phyloP scores from a whole-genome alignment of 345 rosid species.

The Populus alba region DNA sequence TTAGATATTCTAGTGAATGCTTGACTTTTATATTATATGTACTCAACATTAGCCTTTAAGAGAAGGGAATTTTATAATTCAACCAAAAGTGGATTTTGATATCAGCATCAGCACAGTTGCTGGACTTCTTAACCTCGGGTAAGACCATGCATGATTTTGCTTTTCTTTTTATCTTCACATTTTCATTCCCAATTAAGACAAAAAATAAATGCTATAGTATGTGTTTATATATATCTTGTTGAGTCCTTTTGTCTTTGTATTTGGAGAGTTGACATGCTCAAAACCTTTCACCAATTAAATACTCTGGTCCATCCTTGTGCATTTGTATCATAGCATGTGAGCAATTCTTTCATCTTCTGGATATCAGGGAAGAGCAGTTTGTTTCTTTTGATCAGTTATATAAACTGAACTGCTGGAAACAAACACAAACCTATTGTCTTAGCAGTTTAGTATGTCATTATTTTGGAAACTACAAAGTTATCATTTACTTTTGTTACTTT shows the following conservation, averaged over 20 bases:
- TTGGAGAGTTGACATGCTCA: background rate
- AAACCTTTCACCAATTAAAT: no score
- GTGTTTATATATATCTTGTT: background rate
- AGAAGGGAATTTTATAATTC: conserved; percentile 99
- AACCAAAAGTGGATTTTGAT: conserved; percentile 99
- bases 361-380: background rate
- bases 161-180: background rate
- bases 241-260: background rate
- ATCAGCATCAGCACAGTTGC: conserved; percentile 95
- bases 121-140: conserved; percentile 99
- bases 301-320: background rate
- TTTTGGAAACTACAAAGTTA: background rate
- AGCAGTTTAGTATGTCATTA: background rate
- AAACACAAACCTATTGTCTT: background rate
- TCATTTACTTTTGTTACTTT: background rate
- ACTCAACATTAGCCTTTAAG: conserved; percentile 71
- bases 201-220: background rate
- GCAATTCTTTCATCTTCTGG: background rate
- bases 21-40: conserved; percentile 21
- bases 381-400: background rate
- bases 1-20: conserved; percentile 10
- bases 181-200: background rate
- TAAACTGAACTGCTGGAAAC: background rate
- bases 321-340: background rate
- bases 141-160: conserved; percentile 23